phyloP scores from a whole-genome alignment of 169 alveolate genomes.

The Cryptosporidium parvum region DNA sequence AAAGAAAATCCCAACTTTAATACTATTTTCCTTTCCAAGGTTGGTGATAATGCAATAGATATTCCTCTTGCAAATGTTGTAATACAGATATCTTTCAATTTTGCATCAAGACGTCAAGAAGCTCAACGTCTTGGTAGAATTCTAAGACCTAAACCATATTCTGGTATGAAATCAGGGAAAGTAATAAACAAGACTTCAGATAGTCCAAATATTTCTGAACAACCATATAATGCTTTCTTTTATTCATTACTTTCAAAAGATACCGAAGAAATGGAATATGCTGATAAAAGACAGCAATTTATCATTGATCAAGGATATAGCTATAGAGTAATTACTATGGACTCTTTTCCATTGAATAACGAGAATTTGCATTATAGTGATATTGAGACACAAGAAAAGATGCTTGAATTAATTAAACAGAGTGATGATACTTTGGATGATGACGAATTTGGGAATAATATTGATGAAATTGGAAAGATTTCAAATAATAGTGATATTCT shows the following conservation, averaged over 20 bases:
- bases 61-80: conserved; percentile 99
- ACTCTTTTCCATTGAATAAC: conserved; percentile 55
- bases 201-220: conserved; percentile 36
- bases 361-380: conserved; percentile 51
- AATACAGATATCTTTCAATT: conserved; percentile 97
- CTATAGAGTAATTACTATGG: conserved; percentile 69
- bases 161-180: conserved; percentile 26
- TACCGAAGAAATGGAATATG: conserved; percentile 97
- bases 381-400: conserved; percentile 20
- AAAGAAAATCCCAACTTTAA: conserved; percentile 87
- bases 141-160: conserved; percentile 94
- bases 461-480: conserved; percentile 10
- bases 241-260: conserved; percentile 97
- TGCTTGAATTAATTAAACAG: conserved; percentile 39
- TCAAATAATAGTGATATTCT: conserved; percentile 35
- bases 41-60: conserved; percentile 99
- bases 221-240: conserved; percentile 92
- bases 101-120: conserved; percentile 98
- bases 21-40: conserved; percentile 95
- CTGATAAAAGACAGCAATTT: conserved; percentile 97
- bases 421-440: conserved; percentile 64
- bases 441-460: conserved; percentile 36
- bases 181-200: conserved; percentile 1
- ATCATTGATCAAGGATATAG: conserved; percentile 94
- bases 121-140: conserved; percentile 99